Base-by-base conservation (phyloP, 192 early-diverging fungal genomes). In the Podila horticola region DNA sequence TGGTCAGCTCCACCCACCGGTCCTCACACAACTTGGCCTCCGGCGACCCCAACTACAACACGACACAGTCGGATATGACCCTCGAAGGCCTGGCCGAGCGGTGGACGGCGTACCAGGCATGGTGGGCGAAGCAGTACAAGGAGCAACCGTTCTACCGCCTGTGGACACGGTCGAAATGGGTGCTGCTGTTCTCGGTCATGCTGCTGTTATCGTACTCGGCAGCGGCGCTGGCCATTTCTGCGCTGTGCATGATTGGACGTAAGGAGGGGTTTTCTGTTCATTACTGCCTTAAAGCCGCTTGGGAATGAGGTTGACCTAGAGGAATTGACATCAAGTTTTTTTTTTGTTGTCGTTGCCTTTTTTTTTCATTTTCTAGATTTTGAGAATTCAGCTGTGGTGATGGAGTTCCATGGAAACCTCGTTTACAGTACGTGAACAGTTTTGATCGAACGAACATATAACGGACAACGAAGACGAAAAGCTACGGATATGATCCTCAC, bases 331-430 rank as follows among this genome's bases (percentile, higher is more conserved):
- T 52, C 5, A 10, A 0, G 0, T 24, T 55, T 55, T 55, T 55
- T 26, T 55, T 8, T 24, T 55, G 15, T 52, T 34, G 0, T 24
- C 28, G 36, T 29, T 64, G 36, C 20, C 24, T n/a, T n/a, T 13
- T 5, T 19, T n/a, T n/a, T n/a, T n/a, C n/a, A n/a, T n/a, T n/a
- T 60, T 51, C 26, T 51, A 70, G 68, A 59, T 26, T 70, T 70
- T 34, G 68, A 70, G 61, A 22, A 70, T 38, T 59, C 68, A 2
- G 29, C 31, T 9, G 66, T 81, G 4, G 66, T 67, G 15, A 73
- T 81, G 77, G 66, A 72, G 26, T 69, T 81, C 52, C 77, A 81
- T 36, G 26, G 45, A 28, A 81, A 73, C n/a, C 38, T 81, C 10
- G 28, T 81, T 62, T 55, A 69, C 8, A 31, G 77, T 81, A 81